phyloP scores from a whole-genome alignment of 768 basidiomycete genomes.

The Clitopilus hobsonii region DNA sequence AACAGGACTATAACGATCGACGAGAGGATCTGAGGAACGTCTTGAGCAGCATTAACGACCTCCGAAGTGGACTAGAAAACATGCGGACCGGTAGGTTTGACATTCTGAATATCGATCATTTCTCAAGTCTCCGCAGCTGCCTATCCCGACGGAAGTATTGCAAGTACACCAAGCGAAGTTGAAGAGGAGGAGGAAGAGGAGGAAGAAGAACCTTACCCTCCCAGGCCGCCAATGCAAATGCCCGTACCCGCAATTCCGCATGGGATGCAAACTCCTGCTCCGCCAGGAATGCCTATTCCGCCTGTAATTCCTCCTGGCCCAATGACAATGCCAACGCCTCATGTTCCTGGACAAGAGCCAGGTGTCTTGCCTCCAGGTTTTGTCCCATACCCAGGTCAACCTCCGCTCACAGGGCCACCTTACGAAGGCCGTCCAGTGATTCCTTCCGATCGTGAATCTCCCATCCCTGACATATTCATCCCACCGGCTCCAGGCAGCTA shows the following conservation, averaged over 20 bases:
- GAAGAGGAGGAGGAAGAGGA: slow-evolving; percentile 3
- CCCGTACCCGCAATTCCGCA: slow-evolving; percentile 8
- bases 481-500: slow-evolving; percentile 13
- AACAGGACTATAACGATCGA: slow-evolving; percentile 72
- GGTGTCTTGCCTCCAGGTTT: slow-evolving; percentile 11
- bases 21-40: slow-evolving; percentile 43
- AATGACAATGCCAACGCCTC: slow-evolving; percentile 9
- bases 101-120: background rate
- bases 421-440: background rate
- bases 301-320: background rate
- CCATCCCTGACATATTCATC: slow-evolving; percentile 12
- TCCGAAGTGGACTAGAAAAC: slow-evolving; percentile 36
- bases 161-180: slow-evolving; percentile 4
- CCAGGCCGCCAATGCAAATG: slow-evolving; percentile 3
- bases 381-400: slow-evolving; percentile 8
- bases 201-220: background rate
- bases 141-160: background rate
- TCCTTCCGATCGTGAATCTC: slow-evolving; percentile 3
- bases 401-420: background rate
- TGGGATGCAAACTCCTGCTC: background rate
- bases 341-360: background rate
- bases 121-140: background rate
- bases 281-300: background rate
- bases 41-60: slow-evolving; percentile 51
- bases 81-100: slow-evolving; percentile 18